Conservation (phyloP, 2,329 filamentous ascomycete genomes). For the Blumeriella jaapii region DNA sequence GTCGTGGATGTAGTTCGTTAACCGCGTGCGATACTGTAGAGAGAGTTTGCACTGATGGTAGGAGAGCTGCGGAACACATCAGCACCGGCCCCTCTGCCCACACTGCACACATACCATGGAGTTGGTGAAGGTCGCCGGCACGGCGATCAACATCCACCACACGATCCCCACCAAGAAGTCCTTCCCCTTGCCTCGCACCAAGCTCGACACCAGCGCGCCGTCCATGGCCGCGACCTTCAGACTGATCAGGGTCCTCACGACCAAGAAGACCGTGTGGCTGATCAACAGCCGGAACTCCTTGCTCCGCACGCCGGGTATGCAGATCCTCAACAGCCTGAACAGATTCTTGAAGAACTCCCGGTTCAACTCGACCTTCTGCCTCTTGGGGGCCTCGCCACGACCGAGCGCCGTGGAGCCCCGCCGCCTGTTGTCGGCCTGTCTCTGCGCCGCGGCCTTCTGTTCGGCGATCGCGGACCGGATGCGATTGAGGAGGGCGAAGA, state of each 20-base stretch:
- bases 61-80: conserved; percentile 49
- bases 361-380: conserved; percentile 85
- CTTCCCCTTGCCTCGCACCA: conserved; percentile 82
- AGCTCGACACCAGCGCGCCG: conserved; percentile 78
- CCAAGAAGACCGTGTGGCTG: conserved; percentile 87
- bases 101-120: conserved; percentile 62
- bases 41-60: conserved; percentile 95
- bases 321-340: conserved; percentile 68
- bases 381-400: conserved; percentile 30
- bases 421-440: conserved; percentile 48
- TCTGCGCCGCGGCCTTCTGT: conserved; percentile 72
- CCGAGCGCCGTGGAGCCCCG: conserved; percentile 38
- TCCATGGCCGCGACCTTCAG: conserved; percentile 95
- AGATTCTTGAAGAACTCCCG: conserved; percentile 64
- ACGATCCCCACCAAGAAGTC: conserved; percentile 81
- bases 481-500: conserved; percentile 72
- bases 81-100: conserved; percentile 4
- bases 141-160: conserved; percentile 97
- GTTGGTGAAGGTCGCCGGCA: conserved; percentile 96
- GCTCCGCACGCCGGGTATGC: conserved; percentile 80
- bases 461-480: conserved; percentile 85
- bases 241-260: conserved; percentile 83
- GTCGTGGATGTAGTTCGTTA: conserved; percentile 92
- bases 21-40: conserved; percentile 79
- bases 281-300: conserved; percentile 78